Conservation (phyloP, 306 rosid genomes). For the Biancaea sappan region DNA sequence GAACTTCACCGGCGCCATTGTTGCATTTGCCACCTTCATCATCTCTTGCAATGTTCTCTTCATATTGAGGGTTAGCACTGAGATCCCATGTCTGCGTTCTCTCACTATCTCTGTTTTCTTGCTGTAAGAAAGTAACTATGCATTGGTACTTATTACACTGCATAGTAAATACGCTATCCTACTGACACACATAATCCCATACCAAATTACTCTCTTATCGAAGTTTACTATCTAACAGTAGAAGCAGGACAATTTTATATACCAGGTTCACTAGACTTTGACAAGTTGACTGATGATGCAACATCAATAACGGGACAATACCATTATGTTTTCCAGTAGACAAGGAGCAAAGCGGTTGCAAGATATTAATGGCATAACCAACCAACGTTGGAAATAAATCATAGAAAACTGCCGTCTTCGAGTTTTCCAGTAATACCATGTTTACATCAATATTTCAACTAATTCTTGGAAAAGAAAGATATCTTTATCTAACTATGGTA, state of each 20-base stretch:
- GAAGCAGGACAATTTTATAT: background rate
- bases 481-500: background rate
- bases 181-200: background rate
- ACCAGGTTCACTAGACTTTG: background rate
- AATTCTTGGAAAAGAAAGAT: background rate
- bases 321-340: background rate
- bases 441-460: background rate
- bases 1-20: background rate
- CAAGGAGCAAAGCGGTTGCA: background rate
- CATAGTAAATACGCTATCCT: background rate
- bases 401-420: background rate
- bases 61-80: background rate
- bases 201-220: background rate
- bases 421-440: background rate
- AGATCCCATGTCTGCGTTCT: conserved; percentile 11
- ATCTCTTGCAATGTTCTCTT: background rate
- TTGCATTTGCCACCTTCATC: background rate
- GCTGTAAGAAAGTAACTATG: conserved; percentile 16
- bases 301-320: background rate
- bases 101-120: background rate
- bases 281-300: conserved; percentile 9
- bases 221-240: background rate
- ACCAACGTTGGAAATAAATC: background rate
- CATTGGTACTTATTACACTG: background rate
- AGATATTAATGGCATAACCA: background rate